A percentile compares a stretch with the other conserved stretches of the same genome.
Conservation (phyloP, 768 basidiomycete species). For the Auriculariales sp. region DNA sequence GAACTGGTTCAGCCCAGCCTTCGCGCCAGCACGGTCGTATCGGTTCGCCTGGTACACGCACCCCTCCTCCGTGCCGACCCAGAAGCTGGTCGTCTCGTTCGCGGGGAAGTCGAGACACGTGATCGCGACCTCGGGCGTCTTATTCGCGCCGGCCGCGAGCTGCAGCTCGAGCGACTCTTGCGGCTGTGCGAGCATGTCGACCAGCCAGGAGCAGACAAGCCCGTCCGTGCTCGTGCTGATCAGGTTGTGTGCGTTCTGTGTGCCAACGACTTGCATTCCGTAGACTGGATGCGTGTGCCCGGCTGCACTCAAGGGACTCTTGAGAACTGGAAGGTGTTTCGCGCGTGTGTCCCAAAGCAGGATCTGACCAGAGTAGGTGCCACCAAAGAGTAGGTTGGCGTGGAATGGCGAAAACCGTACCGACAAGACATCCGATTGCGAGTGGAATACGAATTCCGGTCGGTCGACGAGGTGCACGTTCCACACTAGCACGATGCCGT, state of each 20-base stretch:
- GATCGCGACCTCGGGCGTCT: slow-evolving; percentile 92
- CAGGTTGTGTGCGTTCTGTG: slow-evolving; percentile 95
- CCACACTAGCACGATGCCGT: slow-evolving; percentile 96
- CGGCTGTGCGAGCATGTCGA: slow-evolving; percentile 97
- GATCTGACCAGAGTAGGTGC: slow-evolving; percentile 98
- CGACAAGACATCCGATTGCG: slow-evolving; percentile 94
- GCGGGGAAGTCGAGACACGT: slow-evolving; percentile 89
- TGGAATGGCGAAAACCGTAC: slow-evolving; percentile 97
- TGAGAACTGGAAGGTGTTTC: slow-evolving; percentile 88
- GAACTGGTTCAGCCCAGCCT: slow-evolving; percentile 86
- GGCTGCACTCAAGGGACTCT: slow-evolving; percentile 88
- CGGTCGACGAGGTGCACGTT: slow-evolving; percentile 89
- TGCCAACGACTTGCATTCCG: slow-evolving; percentile 96
- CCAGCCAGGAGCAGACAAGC: slow-evolving; percentile 91
- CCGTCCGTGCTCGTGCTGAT: slow-evolving; percentile 97
- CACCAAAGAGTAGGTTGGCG: slow-evolving; percentile 91
- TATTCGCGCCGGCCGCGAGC: slow-evolving; percentile 58
- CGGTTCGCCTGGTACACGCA: slow-evolving; percentile 93
- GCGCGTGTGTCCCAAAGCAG: slow-evolving; percentile 96
- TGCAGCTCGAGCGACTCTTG: slow-evolving; percentile 92
- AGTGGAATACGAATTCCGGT: slow-evolving; percentile 96
- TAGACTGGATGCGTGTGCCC: slow-evolving; percentile 99
- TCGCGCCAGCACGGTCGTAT: slow-evolving; percentile 91
- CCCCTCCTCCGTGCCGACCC: slow-evolving; percentile 97
- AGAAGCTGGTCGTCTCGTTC: slow-evolving; percentile 93